phyloP scores from a whole-genome alignment of 148 eudicot species.

The Vaccinium corymbosum region DNA sequence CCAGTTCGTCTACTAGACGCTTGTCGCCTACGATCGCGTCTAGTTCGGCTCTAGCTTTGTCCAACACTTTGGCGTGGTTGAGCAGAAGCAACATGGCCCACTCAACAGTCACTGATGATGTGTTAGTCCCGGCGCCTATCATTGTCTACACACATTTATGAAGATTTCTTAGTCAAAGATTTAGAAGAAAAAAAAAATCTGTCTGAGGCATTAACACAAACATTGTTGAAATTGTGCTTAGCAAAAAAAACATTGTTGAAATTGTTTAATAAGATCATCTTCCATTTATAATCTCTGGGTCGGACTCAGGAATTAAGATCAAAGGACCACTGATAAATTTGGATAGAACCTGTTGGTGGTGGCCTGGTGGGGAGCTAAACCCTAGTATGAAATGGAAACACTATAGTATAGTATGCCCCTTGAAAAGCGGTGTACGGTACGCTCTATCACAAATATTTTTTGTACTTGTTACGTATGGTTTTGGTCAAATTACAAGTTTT shows the following conservation, averaged over 20 bases:
- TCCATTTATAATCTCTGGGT: too few species aligned
- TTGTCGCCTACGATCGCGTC: neutral
- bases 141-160: neutral
- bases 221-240: too few species aligned
- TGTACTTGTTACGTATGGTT: too few species aligned
- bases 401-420: too few species aligned
- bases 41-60: conserved; percentile 21
- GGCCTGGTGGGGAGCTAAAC: neutral
- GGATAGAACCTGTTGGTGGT: neutral
- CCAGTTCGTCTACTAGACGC: conserved; percentile 20
- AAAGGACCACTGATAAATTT: too few species aligned
- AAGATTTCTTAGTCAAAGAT: neutral
- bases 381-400: too few species aligned
- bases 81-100: conserved; percentile 23
- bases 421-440: too few species aligned
- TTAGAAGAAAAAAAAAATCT: neutral
- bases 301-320: too few species aligned
- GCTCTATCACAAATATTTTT: too few species aligned
- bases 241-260: too few species aligned
- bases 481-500: too few species aligned
- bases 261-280: too few species aligned
- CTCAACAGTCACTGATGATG: conserved; percentile 25
- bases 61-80: conserved; percentile 20
- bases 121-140: conserved; percentile 14
- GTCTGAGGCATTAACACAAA: neutral